These are phyloP conservation scores for Trichoderma asperellum DNA, from an alignment of 2,329 filamentous ascomycete species.

Conservation along the genomic window DNA sequence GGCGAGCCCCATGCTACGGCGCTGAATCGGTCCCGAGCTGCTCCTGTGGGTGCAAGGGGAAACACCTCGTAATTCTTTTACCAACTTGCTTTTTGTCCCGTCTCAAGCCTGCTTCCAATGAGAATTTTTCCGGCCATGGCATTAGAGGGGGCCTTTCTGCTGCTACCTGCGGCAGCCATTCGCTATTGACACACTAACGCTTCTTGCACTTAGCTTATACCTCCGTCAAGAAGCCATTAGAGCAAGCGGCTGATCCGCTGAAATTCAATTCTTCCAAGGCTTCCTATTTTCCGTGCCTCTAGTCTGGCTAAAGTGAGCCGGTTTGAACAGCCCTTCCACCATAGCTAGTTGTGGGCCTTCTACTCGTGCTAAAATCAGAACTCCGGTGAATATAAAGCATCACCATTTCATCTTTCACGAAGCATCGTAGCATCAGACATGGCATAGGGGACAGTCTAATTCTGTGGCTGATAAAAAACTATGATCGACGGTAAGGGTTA, in stretches of 20 bases:
- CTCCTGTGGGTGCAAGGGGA: neutral
- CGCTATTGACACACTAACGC: neutral
- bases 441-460: neutral
- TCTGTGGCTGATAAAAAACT: constrained; percentile 1
- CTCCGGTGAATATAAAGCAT: neutral
- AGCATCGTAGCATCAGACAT: neutral
- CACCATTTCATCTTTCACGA: neutral
- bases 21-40: neutral
- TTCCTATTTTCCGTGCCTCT: neutral
- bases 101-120: neutral
- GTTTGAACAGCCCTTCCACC: neutral
- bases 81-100: neutral
- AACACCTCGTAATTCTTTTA: neutral
- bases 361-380: neutral
- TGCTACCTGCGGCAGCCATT: neutral
- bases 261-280: constrained; percentile 11
- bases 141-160: neutral
- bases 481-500: constrained; percentile 1
- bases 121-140: neutral
- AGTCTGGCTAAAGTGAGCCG: neutral
- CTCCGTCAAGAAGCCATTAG: neutral
- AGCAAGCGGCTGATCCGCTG: constrained; percentile 7
- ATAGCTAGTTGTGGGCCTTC: neutral
- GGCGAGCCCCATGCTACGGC: neutral
- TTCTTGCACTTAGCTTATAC: neutral